These are phyloP conservation scores for Kregervanrija delftensis DNA, from an alignment of 805 yeast species.

Conservation along the genomic window DNA sequence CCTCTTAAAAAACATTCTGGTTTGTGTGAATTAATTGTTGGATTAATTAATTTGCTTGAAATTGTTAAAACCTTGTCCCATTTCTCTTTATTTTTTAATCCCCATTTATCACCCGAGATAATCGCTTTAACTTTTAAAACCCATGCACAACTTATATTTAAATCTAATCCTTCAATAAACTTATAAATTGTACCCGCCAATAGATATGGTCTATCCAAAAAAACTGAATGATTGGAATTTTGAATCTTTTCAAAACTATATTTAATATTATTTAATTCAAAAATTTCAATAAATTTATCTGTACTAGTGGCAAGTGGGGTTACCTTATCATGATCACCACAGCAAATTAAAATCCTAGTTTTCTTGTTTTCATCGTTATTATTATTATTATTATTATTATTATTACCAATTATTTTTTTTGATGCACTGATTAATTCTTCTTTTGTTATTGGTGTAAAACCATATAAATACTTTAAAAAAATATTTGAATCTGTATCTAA, in stretches of 20 bases:
- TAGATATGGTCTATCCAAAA: conserved; percentile 58
- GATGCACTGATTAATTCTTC: conserved; percentile 39
- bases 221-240: conserved; percentile 58
- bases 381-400: neutral
- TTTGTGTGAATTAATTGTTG: conserved; percentile 13
- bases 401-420: conserved; percentile 28
- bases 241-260: conserved; percentile 32
- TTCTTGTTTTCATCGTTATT: conserved; percentile 15
- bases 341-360: conserved; percentile 44
- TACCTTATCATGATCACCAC: conserved; percentile 52
- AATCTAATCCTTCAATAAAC: conserved; percentile 41
- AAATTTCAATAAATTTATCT: neutral
- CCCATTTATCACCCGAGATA: conserved; percentile 69
- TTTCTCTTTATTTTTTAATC: conserved; percentile 65
- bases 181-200: conserved; percentile 54
- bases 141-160: conserved; percentile 64
- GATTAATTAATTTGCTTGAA: conserved; percentile 34
- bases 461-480: conserved; percentile 46
- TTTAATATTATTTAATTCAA: conserved; percentile 24
- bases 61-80: conserved; percentile 56
- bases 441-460: conserved; percentile 37
- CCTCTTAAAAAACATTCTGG: conserved; percentile 49
- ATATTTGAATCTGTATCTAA: conserved; percentile 50
- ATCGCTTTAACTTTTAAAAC: conserved; percentile 57
- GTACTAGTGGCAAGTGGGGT: conserved; percentile 37